Conservation (phyloP, 2,329 filamentous ascomycete genomes). For the Xylaria sp. region DNA sequence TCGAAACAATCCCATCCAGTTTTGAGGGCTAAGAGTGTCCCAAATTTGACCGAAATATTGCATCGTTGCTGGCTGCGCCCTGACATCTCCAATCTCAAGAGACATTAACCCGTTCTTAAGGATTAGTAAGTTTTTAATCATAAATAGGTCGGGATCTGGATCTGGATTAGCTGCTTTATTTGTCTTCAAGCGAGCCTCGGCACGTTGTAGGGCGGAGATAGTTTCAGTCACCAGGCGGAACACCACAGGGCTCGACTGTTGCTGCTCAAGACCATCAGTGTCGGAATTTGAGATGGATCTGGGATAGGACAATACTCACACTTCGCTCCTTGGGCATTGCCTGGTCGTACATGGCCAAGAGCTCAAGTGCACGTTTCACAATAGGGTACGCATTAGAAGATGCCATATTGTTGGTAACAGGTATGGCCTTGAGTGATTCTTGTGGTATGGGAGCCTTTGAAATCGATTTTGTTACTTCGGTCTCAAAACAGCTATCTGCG, state of each 20-base stretch:
- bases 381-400: slow-evolving; percentile 69
- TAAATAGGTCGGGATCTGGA: slow-evolving; percentile 86
- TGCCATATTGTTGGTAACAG: slow-evolving; percentile 60
- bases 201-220: slow-evolving; percentile 82
- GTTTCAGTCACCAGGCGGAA: slow-evolving; percentile 88
- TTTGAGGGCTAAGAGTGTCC: slow-evolving; percentile 69
- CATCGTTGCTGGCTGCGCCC: slow-evolving; percentile 63
- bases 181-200: slow-evolving; percentile 75
- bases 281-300: not conserved
- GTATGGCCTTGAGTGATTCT: slow-evolving; percentile 62
- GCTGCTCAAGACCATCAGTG: slow-evolving; percentile 51
- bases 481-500: slow-evolving; percentile 65
- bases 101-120: slow-evolving; percentile 96
- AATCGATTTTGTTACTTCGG: slow-evolving; percentile 66
- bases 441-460: slow-evolving; percentile 60
- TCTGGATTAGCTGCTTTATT: slow-evolving; percentile 63
- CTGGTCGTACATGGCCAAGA: slow-evolving; percentile 71
- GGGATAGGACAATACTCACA: slow-evolving; percentile 55
- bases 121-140: slow-evolving; percentile 93
- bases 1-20: slow-evolving; percentile 69
- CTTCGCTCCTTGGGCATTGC: slow-evolving; percentile 73
- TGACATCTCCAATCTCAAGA: slow-evolving; percentile 85
- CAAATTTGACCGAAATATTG: slow-evolving; percentile 74
- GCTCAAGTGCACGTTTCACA: slow-evolving; percentile 67
- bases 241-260: slow-evolving; percentile 66